These are phyloP conservation scores for Neofusicoccum cordaticola DNA, from an alignment of 2,329 filamentous ascomycete species.

Conservation along the genomic window DNA sequence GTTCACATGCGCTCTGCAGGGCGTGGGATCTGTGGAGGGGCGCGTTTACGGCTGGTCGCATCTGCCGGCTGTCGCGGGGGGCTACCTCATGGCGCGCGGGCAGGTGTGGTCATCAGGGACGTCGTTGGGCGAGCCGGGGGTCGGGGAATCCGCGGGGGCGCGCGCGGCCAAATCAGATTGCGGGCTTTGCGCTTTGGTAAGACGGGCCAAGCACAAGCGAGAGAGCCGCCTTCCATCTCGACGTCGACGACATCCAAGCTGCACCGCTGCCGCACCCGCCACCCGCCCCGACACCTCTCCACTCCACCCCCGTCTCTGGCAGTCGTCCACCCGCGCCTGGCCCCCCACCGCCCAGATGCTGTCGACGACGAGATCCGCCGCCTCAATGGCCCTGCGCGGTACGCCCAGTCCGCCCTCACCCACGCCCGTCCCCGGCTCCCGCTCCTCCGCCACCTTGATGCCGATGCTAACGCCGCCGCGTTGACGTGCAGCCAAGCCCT, in stretches of 20 bases:
- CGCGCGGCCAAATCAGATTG: constrained; percentile 10
- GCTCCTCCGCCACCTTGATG: background rate
- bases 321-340: background rate
- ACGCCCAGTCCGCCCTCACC: constrained; percentile 19
- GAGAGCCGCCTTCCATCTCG: constrained; percentile 17
- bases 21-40: background rate
- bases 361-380: constrained; percentile 50
- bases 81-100: background rate
- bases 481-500: constrained; percentile 59
- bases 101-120: constrained; percentile 3
- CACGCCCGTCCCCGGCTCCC: background rate
- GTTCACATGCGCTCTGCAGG: constrained; percentile 5
- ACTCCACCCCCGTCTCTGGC: constrained; percentile 28
- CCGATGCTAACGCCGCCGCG: background rate
- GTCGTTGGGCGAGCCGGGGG: constrained; percentile 7
- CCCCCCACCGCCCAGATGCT: constrained; percentile 40
- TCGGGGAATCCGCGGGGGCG: background rate
- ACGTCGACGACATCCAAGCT: constrained; percentile 31
- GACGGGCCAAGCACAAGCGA: constrained; percentile 19
- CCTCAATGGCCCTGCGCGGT: constrained; percentile 57
- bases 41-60: background rate
- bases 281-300: constrained; percentile 35
- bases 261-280: constrained; percentile 28
- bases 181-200: constrained; percentile 8
- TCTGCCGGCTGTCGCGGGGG: background rate